phyloP scores from a whole-genome alignment of 2,329 filamentous ascomycete genomes.

The Cladosporium cucumerinum region DNA sequence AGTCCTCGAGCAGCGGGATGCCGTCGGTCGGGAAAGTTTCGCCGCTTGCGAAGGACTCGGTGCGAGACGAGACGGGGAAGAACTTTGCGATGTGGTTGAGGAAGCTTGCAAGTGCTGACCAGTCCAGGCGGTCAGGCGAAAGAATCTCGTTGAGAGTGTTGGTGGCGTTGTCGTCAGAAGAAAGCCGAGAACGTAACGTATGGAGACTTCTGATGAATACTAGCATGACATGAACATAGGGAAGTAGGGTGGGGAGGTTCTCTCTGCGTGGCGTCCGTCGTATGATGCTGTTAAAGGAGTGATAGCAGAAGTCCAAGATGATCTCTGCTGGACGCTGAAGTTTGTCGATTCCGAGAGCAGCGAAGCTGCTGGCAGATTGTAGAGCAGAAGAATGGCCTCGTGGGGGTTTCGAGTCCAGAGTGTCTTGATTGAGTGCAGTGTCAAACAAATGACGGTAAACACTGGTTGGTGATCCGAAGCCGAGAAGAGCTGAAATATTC shows the following conservation, averaged over 20 bases:
- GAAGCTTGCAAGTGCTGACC: constrained; percentile 51
- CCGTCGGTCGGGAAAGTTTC: constrained; percentile 42
- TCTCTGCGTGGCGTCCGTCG: constrained; percentile 29
- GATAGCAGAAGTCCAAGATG: constrained; percentile 16
- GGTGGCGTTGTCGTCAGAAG: constrained; percentile 22
- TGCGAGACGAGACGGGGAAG: constrained; percentile 35
- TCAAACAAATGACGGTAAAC: constrained; percentile 41
- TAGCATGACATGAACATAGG: constrained; percentile 61
- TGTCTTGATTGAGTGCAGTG: constrained; percentile 21
- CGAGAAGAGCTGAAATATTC: constrained; percentile 52
- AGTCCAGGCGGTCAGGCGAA: constrained; percentile 30
- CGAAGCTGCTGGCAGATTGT: neutral
- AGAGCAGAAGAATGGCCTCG: neutral
- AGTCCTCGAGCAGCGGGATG: constrained; percentile 66
- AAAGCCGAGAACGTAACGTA: constrained; percentile 19
- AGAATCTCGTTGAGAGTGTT: constrained; percentile 25
- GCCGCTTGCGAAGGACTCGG: constrained; percentile 33
- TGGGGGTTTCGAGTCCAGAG: constrained; percentile 16
- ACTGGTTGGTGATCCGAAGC: constrained; percentile 53
- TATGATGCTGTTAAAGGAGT: constrained; percentile 13
- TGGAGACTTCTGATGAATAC: constrained; percentile 51
- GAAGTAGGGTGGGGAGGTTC: constrained; percentile 50
- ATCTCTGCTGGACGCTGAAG: neutral
- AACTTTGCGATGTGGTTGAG: constrained; percentile 51
- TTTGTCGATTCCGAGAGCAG: neutral